Conservation (phyloP, 345 rosid genomes). For the Pugionium dolabratum region DNA sequence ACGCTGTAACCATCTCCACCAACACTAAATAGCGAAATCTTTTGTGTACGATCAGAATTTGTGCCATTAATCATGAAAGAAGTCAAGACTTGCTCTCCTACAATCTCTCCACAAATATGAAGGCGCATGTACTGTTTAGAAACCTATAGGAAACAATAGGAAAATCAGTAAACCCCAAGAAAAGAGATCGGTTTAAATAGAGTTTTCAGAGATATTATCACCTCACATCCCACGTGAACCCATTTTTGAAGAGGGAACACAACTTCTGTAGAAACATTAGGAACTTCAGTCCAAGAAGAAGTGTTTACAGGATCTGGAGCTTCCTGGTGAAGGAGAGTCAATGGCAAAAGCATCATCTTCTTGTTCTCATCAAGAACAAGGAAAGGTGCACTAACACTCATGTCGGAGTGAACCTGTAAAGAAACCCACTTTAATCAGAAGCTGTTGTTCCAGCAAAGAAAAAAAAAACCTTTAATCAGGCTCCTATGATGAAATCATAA, state of each 20-base stretch:
- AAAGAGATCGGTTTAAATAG: neutral
- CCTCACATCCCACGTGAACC: constrained; percentile 83
- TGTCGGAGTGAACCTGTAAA: constrained; percentile 51
- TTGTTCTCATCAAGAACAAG: constrained; percentile 64
- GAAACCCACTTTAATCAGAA: constrained; percentile 15
- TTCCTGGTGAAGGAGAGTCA: constrained; percentile 47
- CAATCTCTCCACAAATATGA: constrained; percentile 58
- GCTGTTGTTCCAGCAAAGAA: neutral
- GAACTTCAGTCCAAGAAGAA: constrained; percentile 45
- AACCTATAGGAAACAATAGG: constrained; percentile 45
- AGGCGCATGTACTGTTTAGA: constrained; percentile 53
- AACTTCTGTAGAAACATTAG: constrained; percentile 42
- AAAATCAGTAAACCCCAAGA: constrained; percentile 4
- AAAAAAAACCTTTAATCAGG: neutral
- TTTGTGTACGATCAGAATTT: constrained; percentile 37
- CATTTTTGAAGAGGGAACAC: constrained; percentile 63
- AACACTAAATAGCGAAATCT: constrained; percentile 48
- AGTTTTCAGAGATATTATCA: constrained; percentile 18
- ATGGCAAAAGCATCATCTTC: constrained; percentile 57
- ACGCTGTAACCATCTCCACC: constrained; percentile 51
- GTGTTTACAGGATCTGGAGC: constrained; percentile 48
- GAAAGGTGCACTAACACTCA: constrained; percentile 55
- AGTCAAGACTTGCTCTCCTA: constrained; percentile 52
- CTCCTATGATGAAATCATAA: neutral
- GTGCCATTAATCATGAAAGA: constrained; percentile 43